phyloP scores from a whole-genome alignment of 2,329 filamentous ascomycete species.

The Fusarium abutilonis region DNA sequence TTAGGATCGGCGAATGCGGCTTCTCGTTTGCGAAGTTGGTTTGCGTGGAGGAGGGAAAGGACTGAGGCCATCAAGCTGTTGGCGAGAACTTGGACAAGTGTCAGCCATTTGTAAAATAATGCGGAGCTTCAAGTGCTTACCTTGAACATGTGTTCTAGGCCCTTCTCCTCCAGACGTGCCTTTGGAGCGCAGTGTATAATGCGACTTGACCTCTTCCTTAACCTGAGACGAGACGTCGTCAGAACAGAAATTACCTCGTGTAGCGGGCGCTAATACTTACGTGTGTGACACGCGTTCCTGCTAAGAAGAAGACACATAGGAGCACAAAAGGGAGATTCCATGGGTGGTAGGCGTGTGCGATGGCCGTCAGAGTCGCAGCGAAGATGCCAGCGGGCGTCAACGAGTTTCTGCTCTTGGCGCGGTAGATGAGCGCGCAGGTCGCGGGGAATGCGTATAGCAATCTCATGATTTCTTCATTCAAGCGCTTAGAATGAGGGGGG shows the following conservation, averaged over 20 bases:
- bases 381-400: conserved; percentile 81
- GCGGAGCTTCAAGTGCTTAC: conserved; percentile 46
- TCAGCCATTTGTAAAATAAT: conserved; percentile 4
- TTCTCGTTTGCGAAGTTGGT: conserved; percentile 64
- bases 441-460: conserved; percentile 66
- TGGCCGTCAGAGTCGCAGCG: conserved; percentile 76
- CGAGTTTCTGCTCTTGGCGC: conserved; percentile 76
- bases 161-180: conserved; percentile 82
- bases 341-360: conserved; percentile 87
- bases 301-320: conserved; percentile 84
- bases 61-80: conserved; percentile 85
- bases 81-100: conserved; percentile 70
- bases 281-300: conserved; percentile 85
- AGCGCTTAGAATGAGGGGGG: conserved; percentile 15
- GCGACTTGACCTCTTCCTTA: conserved; percentile 86
- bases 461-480: conserved; percentile 59
- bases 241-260: conserved; percentile 6
- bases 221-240: conserved; percentile 65
- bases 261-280: conserved; percentile 54
- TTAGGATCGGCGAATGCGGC: conserved; percentile 51
- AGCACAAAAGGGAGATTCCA: conserved; percentile 92
- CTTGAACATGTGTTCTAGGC: conserved; percentile 84
- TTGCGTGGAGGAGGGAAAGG: conserved; percentile 66
- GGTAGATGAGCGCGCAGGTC: conserved; percentile 69
- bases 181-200: conserved; percentile 79